These are phyloP conservation scores for Sclerotinia trifoliorum DNA, from an alignment of 2,329 filamentous ascomycete genomes.

Conservation along the genomic window DNA sequence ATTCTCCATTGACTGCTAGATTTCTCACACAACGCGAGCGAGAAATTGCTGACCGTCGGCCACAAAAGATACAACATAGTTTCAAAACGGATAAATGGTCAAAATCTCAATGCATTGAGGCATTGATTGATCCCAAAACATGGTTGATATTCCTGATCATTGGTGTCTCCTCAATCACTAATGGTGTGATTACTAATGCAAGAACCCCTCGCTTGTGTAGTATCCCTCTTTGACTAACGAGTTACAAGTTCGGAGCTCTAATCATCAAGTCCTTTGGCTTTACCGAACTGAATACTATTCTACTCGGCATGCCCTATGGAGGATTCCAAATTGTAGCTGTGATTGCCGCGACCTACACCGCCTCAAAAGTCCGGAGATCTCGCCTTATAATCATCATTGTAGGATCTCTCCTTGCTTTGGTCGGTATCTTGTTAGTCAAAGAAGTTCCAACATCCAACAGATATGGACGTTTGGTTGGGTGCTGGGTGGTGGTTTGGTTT, in stretches of 20 bases:
- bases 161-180: slow-evolving; percentile 41
- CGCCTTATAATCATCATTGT: slow-evolving; percentile 27
- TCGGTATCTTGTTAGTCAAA: slow-evolving; percentile 57
- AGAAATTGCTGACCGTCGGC: no score
- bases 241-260: slow-evolving; percentile 40
- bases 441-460: slow-evolving; percentile 54
- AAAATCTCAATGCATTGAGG: no score
- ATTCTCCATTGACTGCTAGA: no score
- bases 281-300: slow-evolving; percentile 38
- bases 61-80: no score
- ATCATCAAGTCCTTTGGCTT: slow-evolving; percentile 43
- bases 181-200: slow-evolving; percentile 36
- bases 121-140: slow-evolving; percentile 34
- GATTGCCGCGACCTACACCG: slow-evolving; percentile 23
- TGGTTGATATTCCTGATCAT: slow-evolving; percentile 33
- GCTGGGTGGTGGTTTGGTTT: slow-evolving; percentile 60
- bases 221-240: slow-evolving; percentile 36
- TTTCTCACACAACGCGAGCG: no score
- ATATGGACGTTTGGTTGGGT: slow-evolving; percentile 49
- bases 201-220: background rate
- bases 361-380: slow-evolving; percentile 24
- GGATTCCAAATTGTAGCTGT: slow-evolving; percentile 15
- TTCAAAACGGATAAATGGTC: no score
- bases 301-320: slow-evolving; percentile 62
- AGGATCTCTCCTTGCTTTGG: slow-evolving; percentile 48